Evolutionary conservation across 1,284 basidiomycete species (phyloP).

Genomic region (Erythrobasidium hasegawianum): DNA sequence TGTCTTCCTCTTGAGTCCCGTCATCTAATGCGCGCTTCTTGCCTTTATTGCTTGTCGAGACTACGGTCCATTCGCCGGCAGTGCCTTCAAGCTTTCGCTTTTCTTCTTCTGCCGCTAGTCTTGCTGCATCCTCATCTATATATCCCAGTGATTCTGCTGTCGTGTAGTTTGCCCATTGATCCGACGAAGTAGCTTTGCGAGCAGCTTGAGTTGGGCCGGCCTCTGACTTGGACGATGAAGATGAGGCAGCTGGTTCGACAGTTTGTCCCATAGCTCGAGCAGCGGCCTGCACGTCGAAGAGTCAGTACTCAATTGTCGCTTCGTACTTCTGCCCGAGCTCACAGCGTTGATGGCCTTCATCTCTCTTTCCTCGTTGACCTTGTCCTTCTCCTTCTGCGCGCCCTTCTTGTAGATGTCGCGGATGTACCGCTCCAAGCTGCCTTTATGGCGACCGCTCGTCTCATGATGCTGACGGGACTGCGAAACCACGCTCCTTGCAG

Average conservation of each 20-base stretch:
- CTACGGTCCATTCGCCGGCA: conserved; percentile 78
- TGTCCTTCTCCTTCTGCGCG: conserved; percentile 78
- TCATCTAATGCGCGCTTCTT: not conserved
- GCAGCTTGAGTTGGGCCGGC: conserved; percentile 41
- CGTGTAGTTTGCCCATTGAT: conserved; percentile 77
- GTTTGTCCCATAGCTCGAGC: conserved; percentile 39
- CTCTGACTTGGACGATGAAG: conserved; percentile 44
- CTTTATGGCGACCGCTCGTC: conserved; percentile 86
- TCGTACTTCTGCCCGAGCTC: not conserved
- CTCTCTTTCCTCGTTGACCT: conserved; percentile 77
- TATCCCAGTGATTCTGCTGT: conserved; percentile 78
- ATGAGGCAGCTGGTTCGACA: conserved; percentile 46
- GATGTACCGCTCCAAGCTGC: conserved; percentile 87
- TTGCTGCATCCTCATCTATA: conserved; percentile 63
- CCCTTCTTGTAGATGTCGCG: conserved; percentile 88
- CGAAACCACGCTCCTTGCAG: conserved; percentile 28
- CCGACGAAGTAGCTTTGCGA: conserved; percentile 56
- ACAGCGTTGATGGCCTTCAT: conserved; percentile 75
- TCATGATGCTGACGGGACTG: conserved; percentile 86
- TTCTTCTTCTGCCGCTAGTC: conserved; percentile 54
- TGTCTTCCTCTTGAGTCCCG: conserved; percentile 5
- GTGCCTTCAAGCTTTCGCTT: conserved; percentile 63
- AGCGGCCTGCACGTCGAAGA: conserved; percentile 36
- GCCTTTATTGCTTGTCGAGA: conserved; percentile 38
- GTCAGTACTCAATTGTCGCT: not conserved